Evolutionary conservation across 2,329 filamentous ascomycete genomes (phyloP).

Genomic region (Chaetothyriales sp.): DNA sequence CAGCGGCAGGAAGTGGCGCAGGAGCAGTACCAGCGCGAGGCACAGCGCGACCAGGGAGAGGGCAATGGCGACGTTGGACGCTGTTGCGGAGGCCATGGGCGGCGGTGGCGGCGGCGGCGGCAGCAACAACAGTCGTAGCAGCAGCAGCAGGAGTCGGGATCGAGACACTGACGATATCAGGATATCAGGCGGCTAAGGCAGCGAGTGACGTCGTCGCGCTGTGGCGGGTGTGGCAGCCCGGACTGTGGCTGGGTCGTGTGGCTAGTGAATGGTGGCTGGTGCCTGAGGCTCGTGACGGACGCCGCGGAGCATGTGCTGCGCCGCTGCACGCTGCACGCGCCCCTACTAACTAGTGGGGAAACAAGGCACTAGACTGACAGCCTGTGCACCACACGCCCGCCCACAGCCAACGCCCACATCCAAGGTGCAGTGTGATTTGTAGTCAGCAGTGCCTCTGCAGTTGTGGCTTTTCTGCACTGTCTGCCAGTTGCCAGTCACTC

Average conservation of each 20-base stretch:
- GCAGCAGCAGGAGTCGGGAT: too few relatives aligned
- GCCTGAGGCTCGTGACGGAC: neutral
- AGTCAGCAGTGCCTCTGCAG: too few relatives aligned
- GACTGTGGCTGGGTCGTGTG: neutral
- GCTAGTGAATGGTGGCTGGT: neutral
- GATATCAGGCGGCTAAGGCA: neutral
- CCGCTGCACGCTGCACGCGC: neutral
- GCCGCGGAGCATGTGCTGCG: neutral
- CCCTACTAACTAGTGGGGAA: neutral
- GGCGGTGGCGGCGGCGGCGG: too few relatives aligned
- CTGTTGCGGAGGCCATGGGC: slow-evolving; percentile 44
- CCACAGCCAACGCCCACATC: too few relatives aligned
- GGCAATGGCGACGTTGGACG: slow-evolving; percentile 66
- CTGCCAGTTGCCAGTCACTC: too few relatives aligned
- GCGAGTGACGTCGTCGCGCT: neutral
- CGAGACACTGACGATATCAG: too few relatives aligned
- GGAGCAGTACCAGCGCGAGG: slow-evolving; percentile 62
- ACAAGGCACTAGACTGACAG: too few relatives aligned
- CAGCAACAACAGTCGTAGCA: neutral
- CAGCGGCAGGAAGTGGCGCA: slow-evolving; percentile 80
- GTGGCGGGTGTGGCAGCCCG: neutral
- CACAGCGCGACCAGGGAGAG: slow-evolving; percentile 62
- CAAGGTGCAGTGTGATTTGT: too few relatives aligned
- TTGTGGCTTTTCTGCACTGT: too few relatives aligned
- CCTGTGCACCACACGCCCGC: too few relatives aligned